Conservation (phyloP, 1,284 basidiomycete genomes). For the Leccinum pseudoinsigne region DNA sequence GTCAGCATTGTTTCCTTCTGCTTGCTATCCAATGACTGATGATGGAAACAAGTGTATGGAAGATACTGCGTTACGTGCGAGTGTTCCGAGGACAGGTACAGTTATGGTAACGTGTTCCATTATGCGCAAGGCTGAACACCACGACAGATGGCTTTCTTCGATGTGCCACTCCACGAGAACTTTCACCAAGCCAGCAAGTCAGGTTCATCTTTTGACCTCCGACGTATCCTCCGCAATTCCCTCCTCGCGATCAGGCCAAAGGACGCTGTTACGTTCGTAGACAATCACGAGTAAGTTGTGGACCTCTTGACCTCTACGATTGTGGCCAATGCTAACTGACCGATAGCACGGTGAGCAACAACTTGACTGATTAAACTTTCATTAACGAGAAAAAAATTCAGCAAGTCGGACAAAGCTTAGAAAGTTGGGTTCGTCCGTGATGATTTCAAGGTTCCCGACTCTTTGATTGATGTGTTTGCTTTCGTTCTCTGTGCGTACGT, state of each 20-base stretch:
- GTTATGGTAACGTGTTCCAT: constrained; percentile 6
- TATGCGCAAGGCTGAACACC: not conserved
- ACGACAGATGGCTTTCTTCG: constrained; percentile 51
- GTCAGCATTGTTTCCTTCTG: constrained; percentile 39
- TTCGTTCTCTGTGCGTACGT: not conserved
- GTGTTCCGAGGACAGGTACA: constrained; percentile 61
- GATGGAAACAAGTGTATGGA: constrained; percentile 42
- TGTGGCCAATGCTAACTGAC: not conserved
- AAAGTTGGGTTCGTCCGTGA: constrained; percentile 67
- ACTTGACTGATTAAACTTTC: not conserved
- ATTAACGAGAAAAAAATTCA: constrained; percentile 30
- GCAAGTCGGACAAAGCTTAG: constrained; percentile 72
- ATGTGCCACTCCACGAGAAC: constrained; percentile 76
- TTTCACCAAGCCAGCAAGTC: constrained; percentile 64
- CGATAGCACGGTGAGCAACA: constrained; percentile 52
- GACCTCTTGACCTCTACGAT: not conserved
- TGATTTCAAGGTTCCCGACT: not conserved
- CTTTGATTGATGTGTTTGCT: not conserved
- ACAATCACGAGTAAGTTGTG: constrained; percentile 74
- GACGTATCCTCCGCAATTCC: constrained; percentile 59
- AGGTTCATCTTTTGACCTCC: constrained; percentile 62
- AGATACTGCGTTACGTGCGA: constrained; percentile 56
- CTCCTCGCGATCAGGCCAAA: constrained; percentile 57
- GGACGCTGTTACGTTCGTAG: constrained; percentile 82
- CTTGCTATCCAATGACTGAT: constrained; percentile 4